Base-by-base conservation (phyloP, 192 early-diverging fungal species). In the Irineochytrium annulatum region DNA sequence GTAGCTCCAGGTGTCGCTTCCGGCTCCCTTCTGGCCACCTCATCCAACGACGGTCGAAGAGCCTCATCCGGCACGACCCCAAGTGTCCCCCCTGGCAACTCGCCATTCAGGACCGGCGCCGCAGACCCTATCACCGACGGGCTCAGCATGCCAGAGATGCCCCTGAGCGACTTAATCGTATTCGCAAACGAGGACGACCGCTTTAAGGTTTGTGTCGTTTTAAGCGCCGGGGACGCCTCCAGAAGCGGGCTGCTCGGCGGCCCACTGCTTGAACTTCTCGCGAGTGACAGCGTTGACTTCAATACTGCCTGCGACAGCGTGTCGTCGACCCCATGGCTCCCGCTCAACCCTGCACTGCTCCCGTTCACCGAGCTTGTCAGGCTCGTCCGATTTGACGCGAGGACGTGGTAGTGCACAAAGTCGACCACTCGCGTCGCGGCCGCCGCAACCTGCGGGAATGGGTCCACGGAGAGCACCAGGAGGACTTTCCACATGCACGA, bases 381-480 rank as follows among this genome's bases (percentile, higher is more conserved):
- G 11, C 22, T 58, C 14, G 49, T 31, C 30, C 20, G 20, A 30
- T 32, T 32, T 3, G 14, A 5, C 16, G 22, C 1, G n/a, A 62
- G 13, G 14, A 62, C 35, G 31, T 31, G 30, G 57, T 26, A 27
- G 14, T 48, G 13, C 22, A 71, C 80, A 56, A 75, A 59, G 65
- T 98, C 95, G 37, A 94, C 87, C 0, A 93, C 80, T 8, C 76
- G 71, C 16, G 77, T 64, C 17, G 92, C 93, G 4, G 78, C 60
- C 26, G 70, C 57, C 6, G 91, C 77, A 3, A 95, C 91, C 17
- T 88, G 87, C 0, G 78, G 81, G 58, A 89, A 88, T 29, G 91
- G 82, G 59, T 98, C 95, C 0, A 85, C 81, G 19, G 86, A 88
- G 8, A 98, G 77, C 41, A 75, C 82, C 35, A 96, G 79, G 3